Evolutionary conservation across 1,284 basidiomycete genomes (phyloP), one percentile per base, ranked within the genome.

Genomic region (Gymnopus androsaceus): DNA sequence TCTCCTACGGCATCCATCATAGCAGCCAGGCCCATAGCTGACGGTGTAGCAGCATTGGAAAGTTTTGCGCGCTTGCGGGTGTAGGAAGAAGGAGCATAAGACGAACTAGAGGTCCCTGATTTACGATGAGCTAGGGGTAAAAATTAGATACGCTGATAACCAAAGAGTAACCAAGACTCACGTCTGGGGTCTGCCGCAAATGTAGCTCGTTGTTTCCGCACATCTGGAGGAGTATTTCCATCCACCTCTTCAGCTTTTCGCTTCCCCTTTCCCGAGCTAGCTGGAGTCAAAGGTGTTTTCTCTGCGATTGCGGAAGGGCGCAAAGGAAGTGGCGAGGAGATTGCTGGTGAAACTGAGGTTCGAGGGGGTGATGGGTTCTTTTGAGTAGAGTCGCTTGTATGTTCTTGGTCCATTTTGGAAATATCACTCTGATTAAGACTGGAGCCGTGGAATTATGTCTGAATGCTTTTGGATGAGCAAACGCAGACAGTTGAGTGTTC

Each of bases 21-120:
- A 36, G 45, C 46, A 14, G 56, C 52, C 4, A 56, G 23, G 3
- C 54, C 54, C 15, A 48, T 40, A 21, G 54, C 54, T 56, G 63
- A 55, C 61, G 69, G 46, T 68, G 83, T 66, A 64, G 71, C 77
- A 0, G 74, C 66, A 2, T 74, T 66, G 1, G 86, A 83, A 19
- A 89, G 69, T 28, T 83, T 79, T 5, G 83, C 83, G 56, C 87
- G 81, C 67, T 89, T 89, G 59, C 82, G 81, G 62, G 82, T 78
- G 63, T 80, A 88, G 1, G 86, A 87, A 1, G 87, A 87, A 2
- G 87, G 87, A 0, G 86, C 82, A 59, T 77, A 76, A 21, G 73
- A 73, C 30, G 75, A 75, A 49, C 64, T 69, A 63, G 73, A 73
- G 17, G 66, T 73, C 8, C 68, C 74, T 14, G 78, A 80, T 14